Evolutionary conservation across 2,329 filamentous ascomycete genomes (phyloP).

Genomic region (Diaporthe sp.): DNA sequence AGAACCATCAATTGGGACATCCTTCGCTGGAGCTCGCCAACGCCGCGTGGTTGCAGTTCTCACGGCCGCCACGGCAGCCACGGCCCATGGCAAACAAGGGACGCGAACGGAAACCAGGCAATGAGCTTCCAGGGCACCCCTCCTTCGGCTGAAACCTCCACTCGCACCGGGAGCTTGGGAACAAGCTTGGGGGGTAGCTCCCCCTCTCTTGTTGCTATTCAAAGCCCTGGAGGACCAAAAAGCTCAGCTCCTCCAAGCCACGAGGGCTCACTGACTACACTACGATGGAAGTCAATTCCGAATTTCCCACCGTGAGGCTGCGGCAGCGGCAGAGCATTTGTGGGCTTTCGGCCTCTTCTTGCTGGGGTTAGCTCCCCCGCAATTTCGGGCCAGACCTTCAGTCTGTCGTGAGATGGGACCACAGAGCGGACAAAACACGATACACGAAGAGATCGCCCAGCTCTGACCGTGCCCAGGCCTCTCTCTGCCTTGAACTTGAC

Average conservation of each 20-base stretch:
- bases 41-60: conserved; percentile 33
- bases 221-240: neutral
- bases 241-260: conserved; percentile 10
- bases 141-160: conserved; percentile 34
- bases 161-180: conserved; percentile 21
- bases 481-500: neutral
- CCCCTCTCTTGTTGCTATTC: conserved; percentile 8
- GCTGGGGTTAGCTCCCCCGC: conserved; percentile 15
- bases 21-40: conserved; percentile 10
- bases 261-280: neutral
- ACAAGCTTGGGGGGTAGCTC: conserved; percentile 12
- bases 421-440: conserved; percentile 16
- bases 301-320: neutral
- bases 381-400: conserved; percentile 15
- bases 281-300: neutral
- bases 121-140: conserved; percentile 11
- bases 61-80: conserved; percentile 15
- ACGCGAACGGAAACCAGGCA: neutral
- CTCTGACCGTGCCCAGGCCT: conserved; percentile 1
- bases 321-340: conserved; percentile 16
- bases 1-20: neutral
- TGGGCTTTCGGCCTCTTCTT: conserved; percentile 7
- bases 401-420: conserved; percentile 16
- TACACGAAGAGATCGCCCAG: conserved; percentile 23
- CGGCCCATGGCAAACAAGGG: conserved; percentile 11